Conservation (phyloP, 148 eudicot genomes). For the Chenopodium suecicum region DNA sequence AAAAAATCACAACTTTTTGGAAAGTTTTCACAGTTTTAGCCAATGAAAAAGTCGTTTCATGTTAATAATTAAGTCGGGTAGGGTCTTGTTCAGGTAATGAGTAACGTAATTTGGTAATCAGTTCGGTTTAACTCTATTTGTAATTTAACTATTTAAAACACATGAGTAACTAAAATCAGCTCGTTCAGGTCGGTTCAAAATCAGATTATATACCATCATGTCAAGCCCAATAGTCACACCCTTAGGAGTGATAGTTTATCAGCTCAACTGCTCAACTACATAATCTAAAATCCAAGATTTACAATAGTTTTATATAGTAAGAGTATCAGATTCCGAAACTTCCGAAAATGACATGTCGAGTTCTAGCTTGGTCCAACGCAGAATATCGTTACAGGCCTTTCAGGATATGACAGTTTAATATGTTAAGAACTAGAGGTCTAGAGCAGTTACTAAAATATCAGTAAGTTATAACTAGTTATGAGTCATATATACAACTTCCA, state of each 20-base stretch:
- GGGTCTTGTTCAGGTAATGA: no score
- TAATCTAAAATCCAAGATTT: background rate
- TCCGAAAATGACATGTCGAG: constrained; percentile 2
- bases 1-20: background rate
- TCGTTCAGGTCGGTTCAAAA: no score
- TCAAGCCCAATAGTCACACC: background rate
- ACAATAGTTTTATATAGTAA: background rate
- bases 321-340: constrained; percentile 7
- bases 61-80: no score
- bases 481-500: background rate
- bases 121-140: no score
- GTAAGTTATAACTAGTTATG: background rate
- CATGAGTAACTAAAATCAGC: no score
- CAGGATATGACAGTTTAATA: constrained; percentile 15
- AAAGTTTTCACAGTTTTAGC: background rate
- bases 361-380: background rate
- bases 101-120: no score
- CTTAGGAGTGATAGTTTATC: background rate
- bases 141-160: no score
- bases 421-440: background rate
- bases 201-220: no score
- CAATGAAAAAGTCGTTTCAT: background rate
- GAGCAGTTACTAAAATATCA: background rate
- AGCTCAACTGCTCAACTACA: background rate
- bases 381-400: constrained; percentile 7